Percentiles rank a stretch among this genome's conserved stretches.
These are phyloP conservation scores for Cutaneotrichosporon sp. DNA, from an alignment of 1,284 basidiomycete genomes.

Conservation along the genomic window DNA sequence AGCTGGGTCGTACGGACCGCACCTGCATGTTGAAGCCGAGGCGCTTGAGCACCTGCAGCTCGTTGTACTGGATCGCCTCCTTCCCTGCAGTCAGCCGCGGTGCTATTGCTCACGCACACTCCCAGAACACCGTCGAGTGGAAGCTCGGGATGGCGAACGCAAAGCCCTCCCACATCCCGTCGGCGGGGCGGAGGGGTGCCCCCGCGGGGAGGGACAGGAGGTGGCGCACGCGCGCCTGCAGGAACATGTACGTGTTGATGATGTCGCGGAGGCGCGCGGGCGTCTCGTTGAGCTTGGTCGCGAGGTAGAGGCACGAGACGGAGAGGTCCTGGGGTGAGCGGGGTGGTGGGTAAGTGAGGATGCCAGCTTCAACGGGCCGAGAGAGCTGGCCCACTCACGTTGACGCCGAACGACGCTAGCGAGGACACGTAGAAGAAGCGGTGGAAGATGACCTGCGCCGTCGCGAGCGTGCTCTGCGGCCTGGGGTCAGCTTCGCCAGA, in stretches of 20 bases:
- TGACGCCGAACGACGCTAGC: constrained; percentile 87
- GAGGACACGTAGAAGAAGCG: constrained; percentile 96
- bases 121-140: constrained; percentile 51
- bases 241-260: constrained; percentile 89
- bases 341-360: too few relatives aligned
- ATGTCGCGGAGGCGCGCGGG: constrained; percentile 88
- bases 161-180: constrained; percentile 42
- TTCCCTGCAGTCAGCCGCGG: constrained; percentile 41
- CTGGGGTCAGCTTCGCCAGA: constrained; percentile 55
- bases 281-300: constrained; percentile 94
- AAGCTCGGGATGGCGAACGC: constrained; percentile 43
- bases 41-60: constrained; percentile 97
- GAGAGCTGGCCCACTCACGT: too few relatives aligned
- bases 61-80: constrained; percentile 78
- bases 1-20: constrained; percentile 15
- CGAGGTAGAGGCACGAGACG: constrained; percentile 90
- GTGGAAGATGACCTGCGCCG: constrained; percentile 94
- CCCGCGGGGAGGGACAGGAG: constrained; percentile 40
- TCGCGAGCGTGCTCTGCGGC: constrained; percentile 94
- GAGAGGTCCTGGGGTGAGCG: constrained; percentile 70
- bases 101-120: constrained; percentile 45
- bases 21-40: constrained; percentile 79
- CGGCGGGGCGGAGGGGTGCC: constrained; percentile 19
- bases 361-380: too few relatives aligned
- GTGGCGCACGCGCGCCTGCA: constrained; percentile 54